phyloP scores from a whole-genome alignment of 495 filamentous ascomycete species.

The Aspergillus cristatus region DNA sequence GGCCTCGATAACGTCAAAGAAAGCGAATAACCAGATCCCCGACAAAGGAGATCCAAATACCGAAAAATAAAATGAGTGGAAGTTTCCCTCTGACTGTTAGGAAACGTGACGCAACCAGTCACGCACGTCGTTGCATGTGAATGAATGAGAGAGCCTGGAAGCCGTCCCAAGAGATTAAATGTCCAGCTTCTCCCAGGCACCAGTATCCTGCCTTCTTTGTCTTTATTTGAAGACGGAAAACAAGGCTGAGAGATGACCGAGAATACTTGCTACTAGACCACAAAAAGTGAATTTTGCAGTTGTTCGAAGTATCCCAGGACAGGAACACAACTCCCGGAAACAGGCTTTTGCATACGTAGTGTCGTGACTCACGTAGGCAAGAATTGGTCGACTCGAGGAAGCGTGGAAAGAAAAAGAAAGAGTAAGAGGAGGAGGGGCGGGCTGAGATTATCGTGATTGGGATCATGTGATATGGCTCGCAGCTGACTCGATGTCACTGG shows the following conservation, averaged over 20 bases:
- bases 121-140: conserved; percentile 24
- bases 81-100: no score
- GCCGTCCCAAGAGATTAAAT: conserved; percentile 21
- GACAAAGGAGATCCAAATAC: conserved; percentile 10
- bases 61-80: conserved; percentile 18
- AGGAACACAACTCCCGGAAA: conserved; percentile 3
- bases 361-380: conserved; percentile 18
- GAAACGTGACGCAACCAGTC: conserved; percentile 28
- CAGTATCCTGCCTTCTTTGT: no score
- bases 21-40: no score
- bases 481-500: conserved; percentile 27
- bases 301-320: no score
- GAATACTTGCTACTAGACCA: no score
- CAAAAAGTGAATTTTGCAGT: no score
- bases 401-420: conserved; percentile 17
- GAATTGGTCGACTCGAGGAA: conserved; percentile 31
- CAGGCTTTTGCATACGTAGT: conserved; percentile 20
- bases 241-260: no score
- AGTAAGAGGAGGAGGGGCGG: conserved; percentile 15
- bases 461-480: conserved; percentile 26
- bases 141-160: conserved; percentile 24
- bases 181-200: no score
- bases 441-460: conserved; percentile 21
- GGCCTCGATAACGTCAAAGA: conserved; percentile 30
- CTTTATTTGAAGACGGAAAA: no score